Conservation (phyloP, 495 filamentous ascomycete genomes). For the Hypoxylon perforatum region DNA sequence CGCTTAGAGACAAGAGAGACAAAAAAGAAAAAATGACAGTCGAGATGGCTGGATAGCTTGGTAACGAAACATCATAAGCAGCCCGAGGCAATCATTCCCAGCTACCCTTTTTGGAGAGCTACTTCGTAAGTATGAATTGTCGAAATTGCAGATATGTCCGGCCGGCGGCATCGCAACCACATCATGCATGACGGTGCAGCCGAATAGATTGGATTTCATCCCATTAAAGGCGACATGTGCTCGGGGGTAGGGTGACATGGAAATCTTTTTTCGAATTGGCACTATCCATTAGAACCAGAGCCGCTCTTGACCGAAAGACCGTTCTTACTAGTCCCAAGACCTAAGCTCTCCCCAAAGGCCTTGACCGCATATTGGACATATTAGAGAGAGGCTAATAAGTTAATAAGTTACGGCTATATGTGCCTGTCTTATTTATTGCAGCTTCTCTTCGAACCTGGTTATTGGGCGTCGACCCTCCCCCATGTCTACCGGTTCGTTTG, state of each 20-base stretch:
- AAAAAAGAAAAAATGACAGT: not conserved
- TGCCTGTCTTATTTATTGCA: conserved; percentile 38
- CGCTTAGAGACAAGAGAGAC: not conserved
- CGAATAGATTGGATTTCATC: conserved; percentile 29
- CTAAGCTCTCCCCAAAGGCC: not conserved
- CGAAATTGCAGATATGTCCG: conserved; percentile 12
- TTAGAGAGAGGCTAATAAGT: conserved; percentile 12
- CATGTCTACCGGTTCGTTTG: conserved; percentile 17
- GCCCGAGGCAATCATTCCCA: not conserved
- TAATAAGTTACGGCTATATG: conserved; percentile 27
- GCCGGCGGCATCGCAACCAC: conserved; percentile 9
- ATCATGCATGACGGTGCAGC: conserved; percentile 20
- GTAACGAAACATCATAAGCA: conserved; percentile 1
- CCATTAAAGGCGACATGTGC: conserved; percentile 16
- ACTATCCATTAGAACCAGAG: conserved; percentile 8
- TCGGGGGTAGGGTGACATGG: conserved; percentile 27
- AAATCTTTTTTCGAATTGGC: conserved; percentile 6
- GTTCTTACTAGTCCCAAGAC: not conserved
- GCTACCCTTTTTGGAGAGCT: not conserved
- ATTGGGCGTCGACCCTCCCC: conserved; percentile 22
- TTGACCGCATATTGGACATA: not conserved
- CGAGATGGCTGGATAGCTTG: not conserved
- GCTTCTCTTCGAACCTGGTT: conserved; percentile 34
- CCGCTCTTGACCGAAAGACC: conserved; percentile 22
- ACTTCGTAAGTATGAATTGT: conserved; percentile 10